Percentiles rank a stretch among this genome's conserved stretches.
Conservation (phyloP, 2,329 filamentous ascomycete genomes). For the Sphaerulina vaccinii region DNA sequence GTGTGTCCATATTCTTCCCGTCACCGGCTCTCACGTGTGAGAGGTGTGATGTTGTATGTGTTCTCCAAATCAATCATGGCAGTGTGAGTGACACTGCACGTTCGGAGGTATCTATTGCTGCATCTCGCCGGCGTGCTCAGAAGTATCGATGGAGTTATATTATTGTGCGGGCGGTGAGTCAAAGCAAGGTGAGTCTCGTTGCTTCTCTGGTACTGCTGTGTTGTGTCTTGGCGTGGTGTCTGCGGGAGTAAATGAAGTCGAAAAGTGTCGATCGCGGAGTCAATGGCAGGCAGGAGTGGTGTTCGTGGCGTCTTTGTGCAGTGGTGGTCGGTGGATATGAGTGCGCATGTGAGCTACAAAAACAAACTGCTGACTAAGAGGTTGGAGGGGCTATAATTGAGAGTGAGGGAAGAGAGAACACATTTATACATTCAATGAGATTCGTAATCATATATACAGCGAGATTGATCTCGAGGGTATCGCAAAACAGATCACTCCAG, state of each 20-base stretch:
- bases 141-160: neutral
- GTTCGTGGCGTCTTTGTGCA: neutral
- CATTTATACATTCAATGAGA: neutral
- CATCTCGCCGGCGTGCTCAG: slow-evolving; percentile 8
- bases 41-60: slow-evolving; percentile 10
- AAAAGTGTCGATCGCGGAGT: neutral
- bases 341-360: neutral
- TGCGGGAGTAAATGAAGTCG: too few species aligned
- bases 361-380: too few species aligned
- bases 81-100: slow-evolving; percentile 18
- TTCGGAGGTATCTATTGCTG: slow-evolving; percentile 12
- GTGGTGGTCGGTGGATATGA: neutral
- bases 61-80: slow-evolving; percentile 18
- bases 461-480: slow-evolving; percentile 11
- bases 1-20: slow-evolving; percentile 33
- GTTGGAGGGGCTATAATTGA: too few species aligned
- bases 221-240: neutral
- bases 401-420: neutral
- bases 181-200: slow-evolving; percentile 6
- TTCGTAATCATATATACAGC: slow-evolving; percentile 11
- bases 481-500: neutral
- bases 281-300: neutral
- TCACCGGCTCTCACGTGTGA: slow-evolving; percentile 12
- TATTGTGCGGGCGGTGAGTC: slow-evolving; percentile 5
- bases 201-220: neutral